These are phyloP conservation scores for Colletotrichum lindemuthianum DNA, from an alignment of 2,329 filamentous ascomycete genomes.

Conservation along the genomic window DNA sequence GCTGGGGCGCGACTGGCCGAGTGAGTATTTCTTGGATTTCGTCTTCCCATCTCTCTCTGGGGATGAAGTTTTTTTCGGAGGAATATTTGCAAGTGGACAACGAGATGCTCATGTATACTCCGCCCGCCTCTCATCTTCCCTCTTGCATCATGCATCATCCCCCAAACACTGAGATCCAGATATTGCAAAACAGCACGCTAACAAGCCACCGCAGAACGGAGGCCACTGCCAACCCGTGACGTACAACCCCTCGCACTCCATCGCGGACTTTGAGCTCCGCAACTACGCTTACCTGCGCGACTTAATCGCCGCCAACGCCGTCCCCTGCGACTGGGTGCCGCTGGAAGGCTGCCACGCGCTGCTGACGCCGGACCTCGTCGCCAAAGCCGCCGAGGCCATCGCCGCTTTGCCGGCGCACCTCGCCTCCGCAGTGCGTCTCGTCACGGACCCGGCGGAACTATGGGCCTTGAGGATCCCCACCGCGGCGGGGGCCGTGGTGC, in stretches of 20 bases:
- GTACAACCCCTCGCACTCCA: slow-evolving; percentile 67
- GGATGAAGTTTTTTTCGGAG: background rate
- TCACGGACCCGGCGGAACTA: slow-evolving; percentile 53
- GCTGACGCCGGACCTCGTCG: slow-evolving; percentile 65
- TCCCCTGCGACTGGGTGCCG: slow-evolving; percentile 76
- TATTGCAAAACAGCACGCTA: background rate
- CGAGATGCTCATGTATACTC: background rate
- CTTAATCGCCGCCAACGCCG: slow-evolving; percentile 64
- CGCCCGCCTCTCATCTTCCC: background rate
- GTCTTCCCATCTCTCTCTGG: background rate
- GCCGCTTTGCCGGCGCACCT: slow-evolving; percentile 68
- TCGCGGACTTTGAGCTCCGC: slow-evolving; percentile 77
- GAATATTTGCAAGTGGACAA: background rate
- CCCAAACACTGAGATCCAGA: no score
- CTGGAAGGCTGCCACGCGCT: slow-evolving; percentile 73
- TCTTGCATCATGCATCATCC: background rate
- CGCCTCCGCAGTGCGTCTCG: slow-evolving; percentile 55
- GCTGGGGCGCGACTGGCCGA: slow-evolving; percentile 85
- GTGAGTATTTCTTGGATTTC: slow-evolving; percentile 57
- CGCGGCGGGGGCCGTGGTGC: slow-evolving; percentile 72
- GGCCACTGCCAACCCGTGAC: slow-evolving; percentile 80
- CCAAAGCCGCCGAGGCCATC: slow-evolving; percentile 61
- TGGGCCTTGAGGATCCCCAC: slow-evolving; percentile 62
- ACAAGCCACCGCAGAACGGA: slow-evolving; percentile 62
- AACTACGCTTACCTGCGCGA: slow-evolving; percentile 71